These are phyloP conservation scores for Chenopodium album DNA, from an alignment of 148 eudicot species.

Conservation along the genomic window DNA sequence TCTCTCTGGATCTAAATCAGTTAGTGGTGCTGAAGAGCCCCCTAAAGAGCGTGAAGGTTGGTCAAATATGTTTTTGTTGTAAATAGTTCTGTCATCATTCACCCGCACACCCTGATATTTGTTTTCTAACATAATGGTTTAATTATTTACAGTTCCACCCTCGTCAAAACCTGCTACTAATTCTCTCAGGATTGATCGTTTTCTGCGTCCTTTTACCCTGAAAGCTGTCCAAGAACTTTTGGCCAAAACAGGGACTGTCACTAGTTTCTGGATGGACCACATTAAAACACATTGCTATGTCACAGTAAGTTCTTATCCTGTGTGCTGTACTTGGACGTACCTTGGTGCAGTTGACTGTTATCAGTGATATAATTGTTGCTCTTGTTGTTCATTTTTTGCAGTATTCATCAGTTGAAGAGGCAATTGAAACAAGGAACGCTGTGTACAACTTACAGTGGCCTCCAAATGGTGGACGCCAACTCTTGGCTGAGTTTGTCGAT, in stretches of 20 bases:
- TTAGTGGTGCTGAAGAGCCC: constrained; percentile 37
- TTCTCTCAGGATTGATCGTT: constrained; percentile 81
- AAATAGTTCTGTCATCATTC: constrained; percentile 3
- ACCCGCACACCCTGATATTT: background rate
- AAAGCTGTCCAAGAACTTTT: constrained; percentile 97
- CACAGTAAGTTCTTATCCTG: constrained; percentile 46
- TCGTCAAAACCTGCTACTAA: constrained; percentile 62
- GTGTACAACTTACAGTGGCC: constrained; percentile 95
- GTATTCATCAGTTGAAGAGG: constrained; percentile 89
- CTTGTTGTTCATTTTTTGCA: constrained; percentile 30
- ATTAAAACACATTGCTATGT: constrained; percentile 96
- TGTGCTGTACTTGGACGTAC: background rate
- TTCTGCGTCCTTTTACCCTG: constrained; percentile 90
- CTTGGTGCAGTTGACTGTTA: background rate
- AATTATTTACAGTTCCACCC: constrained; percentile 61
- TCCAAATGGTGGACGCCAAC: constrained; percentile 76
- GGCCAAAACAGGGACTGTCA: constrained; percentile 69
- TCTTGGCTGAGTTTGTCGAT: constrained; percentile 86
- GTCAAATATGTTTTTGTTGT: constrained; percentile 14
- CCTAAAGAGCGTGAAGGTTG: constrained; percentile 84
- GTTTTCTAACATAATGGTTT: constrained; percentile 2
- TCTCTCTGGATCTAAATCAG: constrained; percentile 51
- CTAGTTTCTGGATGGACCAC: constrained; percentile 95
- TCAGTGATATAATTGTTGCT: background rate
- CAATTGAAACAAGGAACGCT: constrained; percentile 78